Conservation (phyloP, 257 asterid genomes). For the Echites panduratus region DNA sequence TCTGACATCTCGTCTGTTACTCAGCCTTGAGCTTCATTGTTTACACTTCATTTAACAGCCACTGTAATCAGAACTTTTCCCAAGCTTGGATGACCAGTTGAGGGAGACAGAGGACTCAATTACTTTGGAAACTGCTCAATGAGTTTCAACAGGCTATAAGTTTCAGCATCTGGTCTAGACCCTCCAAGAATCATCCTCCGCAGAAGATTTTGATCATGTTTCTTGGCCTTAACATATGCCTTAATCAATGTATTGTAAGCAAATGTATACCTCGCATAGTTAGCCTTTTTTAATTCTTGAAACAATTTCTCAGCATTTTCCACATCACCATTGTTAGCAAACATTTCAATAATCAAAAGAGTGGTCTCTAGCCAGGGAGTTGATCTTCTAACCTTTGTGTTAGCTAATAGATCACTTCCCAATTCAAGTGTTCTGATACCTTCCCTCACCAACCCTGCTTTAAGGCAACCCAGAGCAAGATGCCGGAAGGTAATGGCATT, state of each 20-base stretch:
- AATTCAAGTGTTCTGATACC: slow-evolving; percentile 56
- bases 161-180: slow-evolving; percentile 85
- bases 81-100: background rate
- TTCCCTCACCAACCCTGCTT: slow-evolving; percentile 66
- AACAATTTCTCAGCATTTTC: slow-evolving; percentile 64
- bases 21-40: background rate
- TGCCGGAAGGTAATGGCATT: slow-evolving; percentile 74
- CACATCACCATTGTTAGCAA: slow-evolving; percentile 64
- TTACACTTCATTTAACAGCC: background rate
- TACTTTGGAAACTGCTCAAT: slow-evolving; percentile 50
- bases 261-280: slow-evolving; percentile 70
- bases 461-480: slow-evolving; percentile 80
- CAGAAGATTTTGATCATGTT: slow-evolving; percentile 64
- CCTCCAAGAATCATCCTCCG: slow-evolving; percentile 90
- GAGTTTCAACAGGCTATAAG: slow-evolving; percentile 72
- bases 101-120: background rate
- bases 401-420: slow-evolving; percentile 35
- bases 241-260: slow-evolving; percentile 71
- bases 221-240: slow-evolving; percentile 79
- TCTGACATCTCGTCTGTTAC: background rate
- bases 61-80: background rate
- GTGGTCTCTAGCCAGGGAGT: slow-evolving; percentile 86
- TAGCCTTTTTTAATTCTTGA: slow-evolving; percentile 53
- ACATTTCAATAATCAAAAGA: slow-evolving; percentile 40
- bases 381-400: slow-evolving; percentile 47